Evolutionary conservation across 2,329 filamentous ascomycete species (phyloP).

Genomic region (Aspergillus pseudonomiae): DNA sequence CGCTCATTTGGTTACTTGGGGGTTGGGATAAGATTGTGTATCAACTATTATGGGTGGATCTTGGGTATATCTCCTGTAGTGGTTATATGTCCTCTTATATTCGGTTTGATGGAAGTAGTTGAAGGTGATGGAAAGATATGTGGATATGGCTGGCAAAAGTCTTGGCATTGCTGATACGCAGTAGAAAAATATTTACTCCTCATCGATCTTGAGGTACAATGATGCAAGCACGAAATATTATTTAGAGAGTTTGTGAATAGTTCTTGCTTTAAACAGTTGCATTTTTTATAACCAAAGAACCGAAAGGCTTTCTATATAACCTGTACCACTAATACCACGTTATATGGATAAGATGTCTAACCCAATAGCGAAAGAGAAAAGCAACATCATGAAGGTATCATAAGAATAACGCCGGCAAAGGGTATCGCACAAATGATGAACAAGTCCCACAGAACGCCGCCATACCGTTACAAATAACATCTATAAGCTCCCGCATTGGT

Average conservation of each 20-base stretch:
- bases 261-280: neutral
- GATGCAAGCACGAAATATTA: neutral
- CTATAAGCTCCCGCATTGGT: conserved; percentile 27
- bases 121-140: neutral
- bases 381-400: neutral
- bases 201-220: neutral
- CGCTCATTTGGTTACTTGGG: conserved; percentile 14
- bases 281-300: neutral
- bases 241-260: fast-evolving
- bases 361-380: neutral
- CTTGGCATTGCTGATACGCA: neutral
- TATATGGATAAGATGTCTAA: neutral
- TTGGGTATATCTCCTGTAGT: neutral
- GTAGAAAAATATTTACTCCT: neutral
- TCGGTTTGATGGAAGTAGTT: neutral
- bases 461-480: conserved; percentile 4
- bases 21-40: neutral
- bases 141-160: neutral
- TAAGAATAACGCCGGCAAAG: conserved; percentile 1
- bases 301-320: neutral
- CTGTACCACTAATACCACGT: neutral
- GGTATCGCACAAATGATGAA: conserved; percentile 7
- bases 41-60: neutral
- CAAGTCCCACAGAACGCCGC: conserved; percentile 3
- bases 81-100: neutral